Conservation (phyloP, 176 grass and related monocot species). For the Ananas comosus region DNA sequence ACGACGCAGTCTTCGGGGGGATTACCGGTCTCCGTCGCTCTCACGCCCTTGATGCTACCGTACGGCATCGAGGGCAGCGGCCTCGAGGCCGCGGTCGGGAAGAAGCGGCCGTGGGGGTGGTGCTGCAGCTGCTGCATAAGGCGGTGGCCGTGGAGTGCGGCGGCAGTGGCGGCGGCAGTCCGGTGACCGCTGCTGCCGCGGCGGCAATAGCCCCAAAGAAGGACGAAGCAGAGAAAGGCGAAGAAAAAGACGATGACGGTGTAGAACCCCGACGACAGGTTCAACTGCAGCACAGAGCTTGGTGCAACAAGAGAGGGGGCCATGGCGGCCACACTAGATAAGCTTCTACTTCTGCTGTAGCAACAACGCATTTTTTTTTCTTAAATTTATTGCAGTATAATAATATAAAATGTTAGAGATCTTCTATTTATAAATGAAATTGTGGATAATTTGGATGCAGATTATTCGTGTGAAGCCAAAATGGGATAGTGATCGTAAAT, state of each 20-base stretch:
- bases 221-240: slow-evolving; percentile 3
- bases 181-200: neutral
- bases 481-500: too few species aligned
- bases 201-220: slow-evolving; percentile 1
- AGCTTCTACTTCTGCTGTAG: too few species aligned
- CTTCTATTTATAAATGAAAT: too few species aligned
- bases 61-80: slow-evolving; percentile 36
- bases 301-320: too few species aligned
- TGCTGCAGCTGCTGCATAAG: slow-evolving; percentile 7
- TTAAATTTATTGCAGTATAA: too few species aligned
- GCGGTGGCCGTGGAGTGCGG: slow-evolving; percentile 9
- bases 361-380: too few species aligned
- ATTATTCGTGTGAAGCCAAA: too few species aligned
- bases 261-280: neutral
- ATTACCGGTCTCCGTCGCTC: neutral
- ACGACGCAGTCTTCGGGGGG: slow-evolving; percentile 41
- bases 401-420: too few species aligned
- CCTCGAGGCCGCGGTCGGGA: neutral
- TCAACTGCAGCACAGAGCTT: neutral
- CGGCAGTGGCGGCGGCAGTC: neutral
- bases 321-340: too few species aligned
- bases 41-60: neutral
- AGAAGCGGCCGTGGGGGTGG: neutral
- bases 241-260: neutral
- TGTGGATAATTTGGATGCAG: too few species aligned